Evolutionary conservation across 345 rosid species (phyloP).

Genomic region (Firmiana major): DNA sequence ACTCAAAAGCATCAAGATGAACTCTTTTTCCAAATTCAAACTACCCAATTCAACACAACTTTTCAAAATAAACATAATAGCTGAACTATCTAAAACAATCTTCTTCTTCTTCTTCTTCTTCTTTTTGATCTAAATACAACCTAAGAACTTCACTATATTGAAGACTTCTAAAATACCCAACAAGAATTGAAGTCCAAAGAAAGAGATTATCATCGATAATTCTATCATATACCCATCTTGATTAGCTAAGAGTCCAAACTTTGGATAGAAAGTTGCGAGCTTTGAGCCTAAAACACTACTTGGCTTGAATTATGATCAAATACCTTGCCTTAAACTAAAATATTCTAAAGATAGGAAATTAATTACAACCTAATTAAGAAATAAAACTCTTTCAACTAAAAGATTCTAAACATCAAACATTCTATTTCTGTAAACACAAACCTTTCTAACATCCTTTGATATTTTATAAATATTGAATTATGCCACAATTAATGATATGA

Average conservation of each 20-base stretch:
- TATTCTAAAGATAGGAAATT: not conserved
- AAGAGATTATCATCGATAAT: conserved; percentile 5
- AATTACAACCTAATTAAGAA: not conserved
- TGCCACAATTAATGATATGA: not conserved
- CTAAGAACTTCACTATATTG: conserved; percentile 26
- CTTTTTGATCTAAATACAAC: no score
- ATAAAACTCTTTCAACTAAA: not conserved
- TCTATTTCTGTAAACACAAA: not conserved
- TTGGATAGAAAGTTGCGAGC: no score
- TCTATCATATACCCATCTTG: conserved; percentile 25
- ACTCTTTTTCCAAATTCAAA: conserved; percentile 25
- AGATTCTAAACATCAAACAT: not conserved
- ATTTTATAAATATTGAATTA: not conserved
- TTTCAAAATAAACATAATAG: conserved; percentile 22
- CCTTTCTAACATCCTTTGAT: not conserved
- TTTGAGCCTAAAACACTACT: no score
- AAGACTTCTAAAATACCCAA: conserved; percentile 21
- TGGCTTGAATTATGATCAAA: no score
- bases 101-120: conserved; percentile 19
- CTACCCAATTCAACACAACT: conserved; percentile 25
- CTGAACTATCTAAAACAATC: conserved; percentile 19
- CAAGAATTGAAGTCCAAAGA: conserved; percentile 27
- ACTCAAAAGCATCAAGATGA: conserved; percentile 22
- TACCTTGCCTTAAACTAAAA: no score
- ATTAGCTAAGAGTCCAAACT: conserved; percentile 7